Conservation (phyloP, 108 stramenopile genomes). For the Cyclostephanos tholiformis region DNA sequence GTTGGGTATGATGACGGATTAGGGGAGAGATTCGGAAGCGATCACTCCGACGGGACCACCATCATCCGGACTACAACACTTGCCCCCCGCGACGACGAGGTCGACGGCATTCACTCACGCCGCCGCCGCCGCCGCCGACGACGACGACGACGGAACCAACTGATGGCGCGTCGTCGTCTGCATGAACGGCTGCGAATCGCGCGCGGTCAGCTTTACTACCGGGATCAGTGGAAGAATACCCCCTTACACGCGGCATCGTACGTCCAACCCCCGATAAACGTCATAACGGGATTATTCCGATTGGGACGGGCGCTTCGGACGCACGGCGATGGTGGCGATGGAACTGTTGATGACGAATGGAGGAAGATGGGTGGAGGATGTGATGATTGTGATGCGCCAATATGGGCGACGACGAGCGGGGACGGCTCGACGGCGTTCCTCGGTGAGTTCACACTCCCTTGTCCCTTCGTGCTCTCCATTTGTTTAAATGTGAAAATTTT, state of each 20-base stretch:
- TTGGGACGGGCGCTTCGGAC: slow-evolving; percentile 22
- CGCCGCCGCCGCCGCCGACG: too few species aligned
- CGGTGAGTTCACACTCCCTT: not conserved
- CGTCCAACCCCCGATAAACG: slow-evolving; percentile 26
- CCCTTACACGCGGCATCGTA: slow-evolving; percentile 40
- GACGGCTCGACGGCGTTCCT: slow-evolving; percentile 42
- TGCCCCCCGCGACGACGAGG: too few species aligned
- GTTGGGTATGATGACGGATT: too few species aligned
- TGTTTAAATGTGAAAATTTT: too few species aligned
- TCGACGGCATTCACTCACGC: too few species aligned
- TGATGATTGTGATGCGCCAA: not conserved
- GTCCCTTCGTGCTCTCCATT: not conserved
- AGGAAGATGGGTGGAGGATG: not conserved
- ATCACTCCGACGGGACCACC: too few species aligned
- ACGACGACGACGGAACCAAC: too few species aligned
- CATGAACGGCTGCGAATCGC: slow-evolving; percentile 11
- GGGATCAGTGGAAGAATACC: slow-evolving; percentile 46
- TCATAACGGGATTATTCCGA: slow-evolving; percentile 26
- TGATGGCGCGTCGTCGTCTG: too few species aligned
- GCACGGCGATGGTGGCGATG: not conserved
- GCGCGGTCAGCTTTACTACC: slow-evolving; percentile 18
- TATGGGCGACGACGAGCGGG: slow-evolving; percentile 32
- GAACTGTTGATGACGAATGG: not conserved
- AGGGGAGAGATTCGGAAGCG: too few species aligned
- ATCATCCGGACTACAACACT: too few species aligned